These are phyloP conservation scores for Phytophthora syringae DNA, from an alignment of 352 stramenopile genomes.

Conservation along the genomic window DNA sequence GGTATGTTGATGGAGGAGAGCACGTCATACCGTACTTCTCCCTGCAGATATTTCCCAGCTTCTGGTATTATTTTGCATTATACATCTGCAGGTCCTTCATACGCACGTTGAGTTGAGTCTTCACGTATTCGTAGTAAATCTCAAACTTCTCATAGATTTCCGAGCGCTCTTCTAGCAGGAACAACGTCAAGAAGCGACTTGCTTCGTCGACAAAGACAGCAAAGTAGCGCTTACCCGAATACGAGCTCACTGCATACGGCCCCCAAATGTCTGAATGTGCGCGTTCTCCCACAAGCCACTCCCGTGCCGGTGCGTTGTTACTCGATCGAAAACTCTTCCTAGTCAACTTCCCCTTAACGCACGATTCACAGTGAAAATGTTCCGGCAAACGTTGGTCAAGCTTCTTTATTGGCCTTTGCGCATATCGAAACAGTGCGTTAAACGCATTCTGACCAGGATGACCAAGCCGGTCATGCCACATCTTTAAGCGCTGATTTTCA, in stretches of 20 bases:
- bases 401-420: neutral
- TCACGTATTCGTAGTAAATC: conserved; percentile 16
- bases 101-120: conserved; percentile 17
- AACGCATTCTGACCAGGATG: conserved; percentile 5
- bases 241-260: conserved; percentile 20
- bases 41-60: conserved; percentile 7
- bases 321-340: conserved; percentile 4
- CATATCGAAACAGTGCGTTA: conserved; percentile 12
- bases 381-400: neutral
- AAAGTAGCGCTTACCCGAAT: conserved; percentile 20
- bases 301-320: neutral
- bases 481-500: neutral
- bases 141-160: conserved; percentile 27
- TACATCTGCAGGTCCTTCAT: conserved; percentile 25
- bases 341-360: conserved; percentile 16
- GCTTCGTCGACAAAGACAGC: conserved; percentile 27
- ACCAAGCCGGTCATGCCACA: conserved; percentile 9
- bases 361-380: conserved; percentile 8
- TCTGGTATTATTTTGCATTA: conserved; percentile 16
- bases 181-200: conserved; percentile 20
- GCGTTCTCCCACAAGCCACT: conserved; percentile 15
- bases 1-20: conserved; percentile 15
- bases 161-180: conserved; percentile 14
- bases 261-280: conserved; percentile 25
- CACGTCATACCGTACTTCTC: conserved; percentile 20